A percentile compares a stretch with the other conserved stretches of the same genome.
phyloP scores from a whole-genome alignment of 2,329 filamentous ascomycete species.

The Teratosphaeria nubilosa region DNA sequence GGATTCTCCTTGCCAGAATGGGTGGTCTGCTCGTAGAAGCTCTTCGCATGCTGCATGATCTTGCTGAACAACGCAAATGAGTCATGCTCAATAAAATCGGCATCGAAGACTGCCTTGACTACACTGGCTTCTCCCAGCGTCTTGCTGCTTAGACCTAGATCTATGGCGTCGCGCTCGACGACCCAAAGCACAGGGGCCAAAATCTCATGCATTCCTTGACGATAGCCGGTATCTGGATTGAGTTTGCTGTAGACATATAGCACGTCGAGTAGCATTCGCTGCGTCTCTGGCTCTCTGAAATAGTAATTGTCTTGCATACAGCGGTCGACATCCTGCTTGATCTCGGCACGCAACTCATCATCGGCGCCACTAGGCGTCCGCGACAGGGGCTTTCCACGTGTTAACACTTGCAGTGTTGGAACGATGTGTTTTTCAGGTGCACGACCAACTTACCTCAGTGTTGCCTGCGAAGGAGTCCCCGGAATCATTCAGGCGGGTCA shows the following conservation, averaged over 20 bases:
- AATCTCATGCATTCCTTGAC: constrained; percentile 98
- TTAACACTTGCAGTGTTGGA: no score
- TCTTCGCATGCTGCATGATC: constrained; percentile 70
- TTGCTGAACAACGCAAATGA: constrained; percentile 75
- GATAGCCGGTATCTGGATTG: constrained; percentile 76
- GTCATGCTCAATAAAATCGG: constrained; percentile 75
- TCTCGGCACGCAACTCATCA: constrained; percentile 74
- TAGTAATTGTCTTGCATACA: constrained; percentile 83
- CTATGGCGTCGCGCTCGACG: constrained; percentile 69
- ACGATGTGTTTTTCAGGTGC: no score
- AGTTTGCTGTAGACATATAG: constrained; percentile 93
- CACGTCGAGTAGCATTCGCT: constrained; percentile 74
- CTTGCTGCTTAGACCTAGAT: constrained; percentile 29
- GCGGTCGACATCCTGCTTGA: constrained; percentile 85
- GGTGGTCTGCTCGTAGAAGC: constrained; percentile 67
- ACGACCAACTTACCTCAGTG: constrained; percentile 45
- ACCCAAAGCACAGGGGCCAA: constrained; percentile 82
- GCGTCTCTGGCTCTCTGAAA: constrained; percentile 70
- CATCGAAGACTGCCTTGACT: constrained; percentile 48
- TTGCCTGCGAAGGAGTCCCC: constrained; percentile 44
- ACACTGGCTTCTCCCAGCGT: constrained; percentile 21
- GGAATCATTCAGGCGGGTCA: constrained; percentile 75
- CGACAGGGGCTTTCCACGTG: constrained; percentile 55
- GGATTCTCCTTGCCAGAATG: constrained; percentile 22
- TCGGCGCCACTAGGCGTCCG: constrained; percentile 50